Conservation (phyloP, 176 grass and related monocot genomes). For the Rhynchospora pubera region DNA sequence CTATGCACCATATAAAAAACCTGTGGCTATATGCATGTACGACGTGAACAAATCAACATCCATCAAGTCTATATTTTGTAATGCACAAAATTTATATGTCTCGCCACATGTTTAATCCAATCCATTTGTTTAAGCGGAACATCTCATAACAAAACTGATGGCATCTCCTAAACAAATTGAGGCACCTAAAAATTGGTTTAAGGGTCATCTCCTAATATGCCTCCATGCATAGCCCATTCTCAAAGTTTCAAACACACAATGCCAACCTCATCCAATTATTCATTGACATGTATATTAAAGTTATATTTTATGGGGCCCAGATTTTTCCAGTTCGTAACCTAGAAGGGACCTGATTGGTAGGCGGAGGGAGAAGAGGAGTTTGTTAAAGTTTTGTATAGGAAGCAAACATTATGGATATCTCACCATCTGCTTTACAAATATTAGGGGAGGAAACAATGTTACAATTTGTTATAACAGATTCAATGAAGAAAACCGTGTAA, state of each 20-base stretch:
- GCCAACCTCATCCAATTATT: constrained; percentile 1
- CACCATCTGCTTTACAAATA: constrained; percentile 7
- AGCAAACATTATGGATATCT: constrained; percentile 40
- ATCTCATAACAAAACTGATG: constrained; percentile 28
- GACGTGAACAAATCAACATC: constrained; percentile 1
- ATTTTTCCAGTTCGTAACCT: not conserved
- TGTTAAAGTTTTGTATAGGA: constrained; percentile 41
- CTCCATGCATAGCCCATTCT: not conserved
- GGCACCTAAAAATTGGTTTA: constrained; percentile 23
- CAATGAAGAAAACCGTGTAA: not conserved
- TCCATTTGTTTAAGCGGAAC: not conserved
- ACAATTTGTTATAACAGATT: not conserved
- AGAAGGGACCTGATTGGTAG: constrained; percentile 5
- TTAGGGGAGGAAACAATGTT: not conserved
- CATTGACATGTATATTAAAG: not conserved
- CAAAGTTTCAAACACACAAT: constrained; percentile 1
- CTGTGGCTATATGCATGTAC: not conserved
- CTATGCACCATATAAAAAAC: not conserved
- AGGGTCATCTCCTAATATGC: constrained; percentile 9
- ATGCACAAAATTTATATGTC: not conserved
- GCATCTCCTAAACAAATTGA: constrained; percentile 20
- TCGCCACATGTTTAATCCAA: not conserved
- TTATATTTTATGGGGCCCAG: not conserved
- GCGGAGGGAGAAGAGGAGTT: constrained; percentile 27
- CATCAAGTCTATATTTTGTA: not conserved